phyloP scores from a whole-genome alignment of 1,284 basidiomycete species.

The Ganoderma lingzhi region DNA sequence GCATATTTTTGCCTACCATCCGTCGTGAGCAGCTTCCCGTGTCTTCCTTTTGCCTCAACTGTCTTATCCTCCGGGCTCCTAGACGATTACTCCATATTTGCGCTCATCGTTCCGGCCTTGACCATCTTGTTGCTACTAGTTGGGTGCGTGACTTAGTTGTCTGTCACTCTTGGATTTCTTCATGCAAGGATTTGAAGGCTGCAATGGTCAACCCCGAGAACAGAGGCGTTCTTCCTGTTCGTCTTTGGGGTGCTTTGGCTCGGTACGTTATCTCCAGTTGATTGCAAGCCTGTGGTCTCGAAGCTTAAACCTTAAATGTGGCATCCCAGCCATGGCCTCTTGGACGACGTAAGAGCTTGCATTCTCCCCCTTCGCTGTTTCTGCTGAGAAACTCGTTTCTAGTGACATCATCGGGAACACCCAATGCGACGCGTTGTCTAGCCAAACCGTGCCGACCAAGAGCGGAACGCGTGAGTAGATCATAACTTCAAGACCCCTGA shows the following conservation, averaged over 20 bases:
- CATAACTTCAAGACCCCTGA: not conserved
- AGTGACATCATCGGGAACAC: slow-evolving; percentile 75
- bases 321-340: slow-evolving; percentile 68
- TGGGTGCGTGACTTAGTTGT: slow-evolving; percentile 29
- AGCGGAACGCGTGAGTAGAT: slow-evolving; percentile 59
- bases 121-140: slow-evolving; percentile 63
- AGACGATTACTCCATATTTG: slow-evolving; percentile 77
- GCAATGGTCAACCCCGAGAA: slow-evolving; percentile 72
- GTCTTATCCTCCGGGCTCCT: not conserved
- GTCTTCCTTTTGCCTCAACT: not conserved
- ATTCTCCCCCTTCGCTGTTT: slow-evolving; percentile 12
- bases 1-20: slow-evolving; percentile 66
- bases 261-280: slow-evolving; percentile 49
- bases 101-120: slow-evolving; percentile 66
- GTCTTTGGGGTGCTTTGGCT: slow-evolving; percentile 72
- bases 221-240: slow-evolving; percentile 64
- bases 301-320: not conserved
- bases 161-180: not conserved
- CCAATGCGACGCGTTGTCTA: slow-evolving; percentile 66
- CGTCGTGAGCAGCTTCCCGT: slow-evolving; percentile 56
- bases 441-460: slow-evolving; percentile 57
- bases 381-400: not conserved
- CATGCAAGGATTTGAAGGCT: slow-evolving; percentile 48
- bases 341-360: slow-evolving; percentile 69
- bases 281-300: not conserved